Evolutionary conservation across 176 grass and related monocot genomes (phyloP).

Genomic region (barley (Hordeum vulgare)): MorexV3_pseudomolecules_assembly NC_058521.1:269700144-269700643

Average conservation of each 20-base stretch:
- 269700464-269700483: neutral
- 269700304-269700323: too few relatives aligned
- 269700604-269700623: neutral
- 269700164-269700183: neutral
- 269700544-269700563: neutral
- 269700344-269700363: too few relatives aligned
- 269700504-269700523: neutral
- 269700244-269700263: too few relatives aligned
- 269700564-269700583: neutral
- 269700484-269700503: rapidly evolving
- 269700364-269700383: too few relatives aligned
- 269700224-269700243: too few relatives aligned
- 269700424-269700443: neutral
- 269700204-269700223: neutral
- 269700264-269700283: too few relatives aligned
- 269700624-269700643: neutral
- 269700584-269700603: neutral
- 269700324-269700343: too few relatives aligned
- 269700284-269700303: too few relatives aligned
- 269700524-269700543: neutral
- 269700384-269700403: neutral
- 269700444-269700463: neutral
- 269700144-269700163: neutral
- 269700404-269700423: neutral
- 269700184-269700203: neutral